A percentile compares a stretch with the other conserved stretches of the same genome.
These are phyloP conservation scores for Exserohilum rostratum DNA, from an alignment of 2,329 filamentous ascomycete genomes.

Conservation along the genomic window DNA sequence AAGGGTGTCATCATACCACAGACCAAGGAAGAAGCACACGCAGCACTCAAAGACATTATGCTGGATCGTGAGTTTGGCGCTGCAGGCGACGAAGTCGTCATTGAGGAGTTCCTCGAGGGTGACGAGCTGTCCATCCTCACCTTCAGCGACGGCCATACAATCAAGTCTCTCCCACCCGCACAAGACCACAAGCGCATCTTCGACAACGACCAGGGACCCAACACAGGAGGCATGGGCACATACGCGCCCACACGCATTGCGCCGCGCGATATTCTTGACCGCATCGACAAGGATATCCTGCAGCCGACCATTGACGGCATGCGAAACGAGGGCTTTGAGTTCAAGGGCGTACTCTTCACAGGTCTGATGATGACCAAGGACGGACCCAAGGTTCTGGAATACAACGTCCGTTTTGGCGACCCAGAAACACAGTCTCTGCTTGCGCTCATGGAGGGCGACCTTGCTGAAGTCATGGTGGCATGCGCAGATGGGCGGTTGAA, in stretches of 20 bases:
- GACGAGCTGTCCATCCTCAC: slow-evolving; percentile 91
- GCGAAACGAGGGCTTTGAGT: slow-evolving; percentile 68
- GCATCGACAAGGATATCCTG: slow-evolving; percentile 81
- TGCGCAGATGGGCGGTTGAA: slow-evolving; percentile 78
- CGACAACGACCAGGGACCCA: slow-evolving; percentile 87
- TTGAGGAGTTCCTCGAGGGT: slow-evolving; percentile 90
- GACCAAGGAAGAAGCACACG: slow-evolving; percentile 80
- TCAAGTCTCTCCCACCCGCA: slow-evolving; percentile 83
- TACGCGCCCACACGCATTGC: slow-evolving; percentile 75
- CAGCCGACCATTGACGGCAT: slow-evolving; percentile 89
- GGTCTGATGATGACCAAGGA: slow-evolving; percentile 89
- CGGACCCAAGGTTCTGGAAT: slow-evolving; percentile 85
- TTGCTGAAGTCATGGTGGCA: slow-evolving; percentile 87
- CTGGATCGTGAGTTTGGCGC: slow-evolving; percentile 81
- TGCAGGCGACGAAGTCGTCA: slow-evolving; percentile 89
- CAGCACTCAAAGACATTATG: slow-evolving; percentile 89
- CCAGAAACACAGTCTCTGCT: slow-evolving; percentile 89
- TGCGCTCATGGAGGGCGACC: slow-evolving; percentile 80
- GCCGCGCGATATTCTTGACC: slow-evolving; percentile 68
- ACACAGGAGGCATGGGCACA: slow-evolving; percentile 97
- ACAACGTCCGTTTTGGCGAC: slow-evolving; percentile 92
- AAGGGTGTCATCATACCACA: slow-evolving; percentile 93
- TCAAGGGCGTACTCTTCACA: slow-evolving; percentile 77
- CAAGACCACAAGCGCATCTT: slow-evolving; percentile 97
- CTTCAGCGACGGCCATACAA: slow-evolving; percentile 87